Evolutionary conservation across 495 filamentous ascomycete genomes (phyloP), one percentile per base, ranked within the genome.

Genomic region (Aspergillus olivimuriae): DNA sequence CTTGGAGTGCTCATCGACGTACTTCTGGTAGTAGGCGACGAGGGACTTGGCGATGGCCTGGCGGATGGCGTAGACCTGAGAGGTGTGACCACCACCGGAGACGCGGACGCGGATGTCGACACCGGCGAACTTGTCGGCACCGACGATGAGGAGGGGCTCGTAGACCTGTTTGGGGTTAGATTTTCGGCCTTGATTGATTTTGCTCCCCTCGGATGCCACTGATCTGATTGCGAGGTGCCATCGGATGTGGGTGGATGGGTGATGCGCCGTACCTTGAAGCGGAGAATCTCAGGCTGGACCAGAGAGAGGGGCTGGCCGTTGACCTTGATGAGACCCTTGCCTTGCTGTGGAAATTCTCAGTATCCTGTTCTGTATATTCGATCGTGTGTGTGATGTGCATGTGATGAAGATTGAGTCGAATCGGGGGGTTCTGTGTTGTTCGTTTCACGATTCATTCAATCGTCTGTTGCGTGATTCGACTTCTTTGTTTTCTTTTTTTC

Each of bases 21-120:
- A 98, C 78, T 98, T 98, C 81, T 96, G 92, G 85, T 95, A 97
- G 85, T 97, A 98, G 70, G 92, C 90, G 62, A 98, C 87, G 55
- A 94, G 87, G 60, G 84, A 87, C 80, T 98, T 98, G 73, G 90
- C 82, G 70, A 98, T 97, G 53, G 94, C 91, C 79, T 98, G 92
- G 58, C 92, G 89, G 76, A 95, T 88, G 58, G 92, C 92, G 76
- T 97, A 98, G 73, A 98, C 81, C 72, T 97, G 92, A 17, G 92
- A 97, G 48, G 87, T 86, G 80, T 97, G 94, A 75, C 92, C 92
- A 83, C 92, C 92, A 69, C 92, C 92, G 55, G 83, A 78, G 61
- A 98, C 92, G 51, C 89, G 87, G 61, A 97, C 86, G 56, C 92
- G 87, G 81, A 98, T 98, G 65, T 98, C 92, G 75, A 97, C 86